These are phyloP conservation scores for Teunomyces lycoperdinae DNA, from an alignment of 805 yeast species.

Conservation along the genomic window DNA sequence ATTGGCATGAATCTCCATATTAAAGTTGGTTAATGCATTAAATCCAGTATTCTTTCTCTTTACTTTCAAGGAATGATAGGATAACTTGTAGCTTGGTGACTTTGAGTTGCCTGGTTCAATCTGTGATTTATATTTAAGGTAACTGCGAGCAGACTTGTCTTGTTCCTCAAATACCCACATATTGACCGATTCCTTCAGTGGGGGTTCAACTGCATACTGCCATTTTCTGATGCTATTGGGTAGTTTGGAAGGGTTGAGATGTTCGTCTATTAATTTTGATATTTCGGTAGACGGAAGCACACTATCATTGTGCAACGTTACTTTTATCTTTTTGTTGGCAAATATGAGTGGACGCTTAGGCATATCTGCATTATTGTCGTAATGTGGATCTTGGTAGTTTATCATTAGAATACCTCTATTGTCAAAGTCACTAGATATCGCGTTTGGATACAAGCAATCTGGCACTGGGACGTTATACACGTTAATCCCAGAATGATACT, in stretches of 20 bases:
- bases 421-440: slow-evolving; percentile 33
- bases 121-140: slow-evolving; percentile 42
- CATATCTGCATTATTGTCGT: slow-evolving; percentile 50
- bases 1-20: slow-evolving; percentile 66
- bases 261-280: slow-evolving; percentile 4
- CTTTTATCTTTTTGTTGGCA: slow-evolving; percentile 62
- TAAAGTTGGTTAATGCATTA: slow-evolving; percentile 53
- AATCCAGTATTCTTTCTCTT: slow-evolving; percentile 38
- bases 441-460: slow-evolving; percentile 11
- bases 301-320: slow-evolving; percentile 37
- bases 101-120: slow-evolving; percentile 47
- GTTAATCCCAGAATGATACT: slow-evolving; percentile 1
- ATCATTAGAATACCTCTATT: slow-evolving; percentile 46
- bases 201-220: slow-evolving; percentile 51
- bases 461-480: slow-evolving; percentile 23
- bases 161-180: slow-evolving; percentile 28
- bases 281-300: slow-evolving; percentile 5
- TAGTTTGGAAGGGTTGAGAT: not conserved
- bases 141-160: slow-evolving; percentile 11
- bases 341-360: slow-evolving; percentile 56
- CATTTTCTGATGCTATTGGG: slow-evolving; percentile 19
- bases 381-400: slow-evolving; percentile 63
- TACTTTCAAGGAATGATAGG: slow-evolving; percentile 32
- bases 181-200: slow-evolving; percentile 39
- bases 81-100: slow-evolving; percentile 35